Evolutionary conservation across 75 land plant genomes (phyloP), one percentile per base, ranked within the genome.

Genomic region (Picea sitchensis): DNA sequence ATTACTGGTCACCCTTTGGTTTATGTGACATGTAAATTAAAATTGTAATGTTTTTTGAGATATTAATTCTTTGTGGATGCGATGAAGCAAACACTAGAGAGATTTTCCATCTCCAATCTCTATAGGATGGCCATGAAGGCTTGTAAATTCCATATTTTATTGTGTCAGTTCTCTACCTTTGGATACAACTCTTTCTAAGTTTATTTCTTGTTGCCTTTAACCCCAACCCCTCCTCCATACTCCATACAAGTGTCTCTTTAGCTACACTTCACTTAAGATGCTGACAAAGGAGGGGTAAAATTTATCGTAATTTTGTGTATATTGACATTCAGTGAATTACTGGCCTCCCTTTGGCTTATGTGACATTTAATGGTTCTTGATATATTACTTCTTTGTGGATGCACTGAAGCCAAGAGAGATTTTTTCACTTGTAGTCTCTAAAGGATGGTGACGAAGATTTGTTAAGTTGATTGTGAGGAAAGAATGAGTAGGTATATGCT

Each of bases 161-260:
- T 34, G n/a, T 36, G 20, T 78, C 13, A 5, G 38, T 79, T 23
- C 17, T 80, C 11, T 20, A 5, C 15, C n/a, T 59, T 44, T 76
- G 78, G 63, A 47, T 36, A 63, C 17, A 34, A 36, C 81, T 65
- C 59, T 20, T 56, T 47, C 65, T 18, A 79, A 67, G 21, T 65
- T 54, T 30, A 18, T 61, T 18, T 67, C 21, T 60, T 77, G 17
- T 26, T 71, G 56, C 30, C 14, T 65, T 34, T 65, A 1, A 31
- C 68, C 36, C 32, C 32, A 26, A 65, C 38, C 68, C 30, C 13
- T 5, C 36, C 4, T 30, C 36, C 30, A 26, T 5, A 32, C 12
- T 20, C 34, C n/a, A 18, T 7, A n/a, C 5, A 65, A 65, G 1
- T 69, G 56, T 51, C 2, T 51, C 12, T 9, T 51, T 51, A 51